Percentiles rank a stretch among this genome's conserved stretches.
These are phyloP conservation scores for Podila clonocystis DNA, from an alignment of 192 early-diverging fungal genomes.

Conservation along the genomic window DNA sequence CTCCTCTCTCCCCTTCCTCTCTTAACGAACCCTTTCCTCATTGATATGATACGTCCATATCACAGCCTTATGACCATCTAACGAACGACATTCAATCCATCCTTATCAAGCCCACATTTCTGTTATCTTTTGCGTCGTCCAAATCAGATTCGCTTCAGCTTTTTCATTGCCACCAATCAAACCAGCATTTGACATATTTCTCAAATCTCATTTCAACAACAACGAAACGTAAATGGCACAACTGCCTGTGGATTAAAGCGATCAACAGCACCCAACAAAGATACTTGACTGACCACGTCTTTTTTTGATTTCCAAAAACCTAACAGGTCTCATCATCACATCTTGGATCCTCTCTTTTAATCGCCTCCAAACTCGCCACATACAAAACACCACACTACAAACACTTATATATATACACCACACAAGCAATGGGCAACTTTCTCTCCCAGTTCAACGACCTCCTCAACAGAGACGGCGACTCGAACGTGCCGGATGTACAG, in stretches of 20 bases:
- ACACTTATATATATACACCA: conserved; percentile 3
- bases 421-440: conserved; percentile 53
- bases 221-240: not conserved
- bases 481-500: conserved; percentile 63
- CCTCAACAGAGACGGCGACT: conserved; percentile 45
- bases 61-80: conserved; percentile 15
- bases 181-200: not conserved
- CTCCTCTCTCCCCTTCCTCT: conserved; percentile 6
- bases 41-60: conserved; percentile 52
- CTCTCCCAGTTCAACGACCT: conserved; percentile 60
- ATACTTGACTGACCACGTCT: no score
- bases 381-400: not conserved
- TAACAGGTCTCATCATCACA: no score
- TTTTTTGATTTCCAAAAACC: no score
- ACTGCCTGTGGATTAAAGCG: no score
- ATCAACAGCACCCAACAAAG: no score
- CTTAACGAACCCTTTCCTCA: conserved; percentile 47
- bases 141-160: not conserved
- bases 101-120: not conserved
- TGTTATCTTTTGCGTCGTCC: not conserved
- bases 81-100: not conserved
- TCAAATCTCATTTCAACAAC: not conserved
- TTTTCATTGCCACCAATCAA: no score
- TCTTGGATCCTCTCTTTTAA: not conserved
- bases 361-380: not conserved